Evolutionary conservation across 768 basidiomycete species (phyloP).

Genomic region (Kwoniella sp.): DNA sequence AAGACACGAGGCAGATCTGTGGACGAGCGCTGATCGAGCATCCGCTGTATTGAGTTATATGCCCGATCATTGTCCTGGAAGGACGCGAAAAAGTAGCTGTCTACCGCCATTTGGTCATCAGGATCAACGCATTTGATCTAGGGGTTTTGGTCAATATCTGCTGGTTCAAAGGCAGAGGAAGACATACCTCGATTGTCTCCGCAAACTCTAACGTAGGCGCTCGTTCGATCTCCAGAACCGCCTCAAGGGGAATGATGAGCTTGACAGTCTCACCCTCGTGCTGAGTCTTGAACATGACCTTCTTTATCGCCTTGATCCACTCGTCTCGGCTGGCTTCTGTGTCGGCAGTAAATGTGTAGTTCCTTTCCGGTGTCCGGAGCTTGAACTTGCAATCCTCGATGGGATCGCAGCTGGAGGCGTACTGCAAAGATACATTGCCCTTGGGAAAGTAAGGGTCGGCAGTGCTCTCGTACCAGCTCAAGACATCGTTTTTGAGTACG

Average conservation of each 20-base stretch:
- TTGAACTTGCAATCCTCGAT: slow-evolving; percentile 73
- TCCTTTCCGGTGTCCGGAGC: slow-evolving; percentile 75
- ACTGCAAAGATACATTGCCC: slow-evolving; percentile 90
- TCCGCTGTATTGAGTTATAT: slow-evolving; percentile 73
- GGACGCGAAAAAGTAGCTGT: slow-evolving; percentile 87
- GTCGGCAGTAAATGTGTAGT: slow-evolving; percentile 46
- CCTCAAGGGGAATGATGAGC: slow-evolving; percentile 93
- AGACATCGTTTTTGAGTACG: slow-evolving; percentile 86
- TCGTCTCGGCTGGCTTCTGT: slow-evolving; percentile 44
- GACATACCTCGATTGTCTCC: slow-evolving; percentile 74
- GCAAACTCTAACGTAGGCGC: slow-evolving; percentile 89
- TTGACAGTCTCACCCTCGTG: slow-evolving; percentile 95
- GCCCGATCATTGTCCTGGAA: slow-evolving; percentile 75
- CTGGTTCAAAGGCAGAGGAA: neutral
- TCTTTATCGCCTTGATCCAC: slow-evolving; percentile 92
- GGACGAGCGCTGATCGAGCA: slow-evolving; percentile 56
- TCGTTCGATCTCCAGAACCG: slow-evolving; percentile 80
- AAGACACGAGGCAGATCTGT: slow-evolving; percentile 30
- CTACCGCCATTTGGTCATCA: slow-evolving; percentile 64
- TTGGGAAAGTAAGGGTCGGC: slow-evolving; percentile 97
- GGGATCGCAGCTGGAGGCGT: slow-evolving; percentile 83
- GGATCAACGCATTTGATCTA: slow-evolving; percentile 66
- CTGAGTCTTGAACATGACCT: slow-evolving; percentile 89
- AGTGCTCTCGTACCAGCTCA: slow-evolving; percentile 95
- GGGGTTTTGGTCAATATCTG: neutral